Evolutionary conservation across 164 flowering plant genomes (phyloP), one percentile per base, ranked within the genome.

Genomic region (Macadamia integrifolia): DNA sequence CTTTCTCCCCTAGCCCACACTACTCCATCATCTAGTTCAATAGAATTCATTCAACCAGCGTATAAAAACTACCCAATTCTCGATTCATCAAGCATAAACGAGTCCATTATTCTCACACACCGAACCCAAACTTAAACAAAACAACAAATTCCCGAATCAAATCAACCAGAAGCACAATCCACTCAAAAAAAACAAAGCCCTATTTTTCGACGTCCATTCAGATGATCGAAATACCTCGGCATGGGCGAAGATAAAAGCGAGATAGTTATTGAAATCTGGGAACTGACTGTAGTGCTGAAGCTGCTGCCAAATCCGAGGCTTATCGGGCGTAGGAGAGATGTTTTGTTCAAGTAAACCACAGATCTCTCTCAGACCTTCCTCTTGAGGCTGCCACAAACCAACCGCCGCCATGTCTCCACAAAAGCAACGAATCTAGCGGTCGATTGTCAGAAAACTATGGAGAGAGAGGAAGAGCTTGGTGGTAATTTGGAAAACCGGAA

Each of bases 231-330:
- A 18, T 72, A 93, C 99, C 88, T 95, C 87, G 15, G 93, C 97
- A 14, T 85, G 91, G 10, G 90, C 85, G 23, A 95, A 85, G 63
- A 92, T 95, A 82, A 90, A 95, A 31, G 85, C 86, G 52, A 95
- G 97, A 72, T 95, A 91, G 72, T 95, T 92, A 69, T 95, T 95
- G 92, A 95, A 95, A 85, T 95, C 99, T 42, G 98, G 96, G 75
- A 88, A 86, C 74, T 83, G 91, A 66, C 90, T 82, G 75, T 80
- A 95, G 78, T 91, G 98, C 68, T 90, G 94, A 13, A 95, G 91
- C 70, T 87, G 92, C 80, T 88, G 94, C 93, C 87, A 82, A 72
- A 95, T 89, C 81, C 80, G 86, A 42, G 92, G 78, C 82, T 92
- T 90, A 72, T 88, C 94, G 44, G 96, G 85, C 50, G 88, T 65